These are phyloP conservation scores for Asterella californica DNA, from an alignment of 225 moss, liverwort and hornwort species.

Conservation along the genomic window DNA sequence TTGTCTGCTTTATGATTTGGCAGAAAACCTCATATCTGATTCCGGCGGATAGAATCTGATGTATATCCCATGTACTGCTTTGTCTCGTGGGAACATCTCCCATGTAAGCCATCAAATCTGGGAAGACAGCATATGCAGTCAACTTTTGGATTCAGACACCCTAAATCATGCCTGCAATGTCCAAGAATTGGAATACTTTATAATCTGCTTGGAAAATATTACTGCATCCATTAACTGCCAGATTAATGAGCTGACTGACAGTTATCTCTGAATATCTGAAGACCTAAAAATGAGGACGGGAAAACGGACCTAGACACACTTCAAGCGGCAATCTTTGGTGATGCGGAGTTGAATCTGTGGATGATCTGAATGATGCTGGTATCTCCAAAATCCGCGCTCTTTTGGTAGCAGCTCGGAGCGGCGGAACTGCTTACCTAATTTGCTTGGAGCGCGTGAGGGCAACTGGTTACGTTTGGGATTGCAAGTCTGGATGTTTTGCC, in stretches of 20 bases:
- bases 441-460: conserved; percentile 78
- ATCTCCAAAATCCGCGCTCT: conserved; percentile 72
- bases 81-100: conserved; percentile 27
- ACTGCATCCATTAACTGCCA: neutral
- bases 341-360: conserved; percentile 14
- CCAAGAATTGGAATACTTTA: neutral
- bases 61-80: conserved; percentile 17
- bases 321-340: conserved; percentile 40
- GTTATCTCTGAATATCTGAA: neutral
- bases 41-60: conserved; percentile 31
- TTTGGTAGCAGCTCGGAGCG: conserved; percentile 67
- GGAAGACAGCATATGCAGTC: neutral
- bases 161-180: neutral
- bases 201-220: neutral
- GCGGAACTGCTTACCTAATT: conserved; percentile 76
- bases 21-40: conserved; percentile 28
- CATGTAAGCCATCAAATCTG: conserved; percentile 41
- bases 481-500: conserved; percentile 77
- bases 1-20: conserved; percentile 36
- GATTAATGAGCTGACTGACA: neutral
- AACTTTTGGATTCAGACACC: neutral
- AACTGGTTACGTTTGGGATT: conserved; percentile 83
- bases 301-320: conserved; percentile 30
- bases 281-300: conserved; percentile 21
- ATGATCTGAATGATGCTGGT: conserved; percentile 38